phyloP scores from a whole-genome alignment of 1,284 basidiomycete species.

The Cutaneotrichosporon sp. region DNA sequence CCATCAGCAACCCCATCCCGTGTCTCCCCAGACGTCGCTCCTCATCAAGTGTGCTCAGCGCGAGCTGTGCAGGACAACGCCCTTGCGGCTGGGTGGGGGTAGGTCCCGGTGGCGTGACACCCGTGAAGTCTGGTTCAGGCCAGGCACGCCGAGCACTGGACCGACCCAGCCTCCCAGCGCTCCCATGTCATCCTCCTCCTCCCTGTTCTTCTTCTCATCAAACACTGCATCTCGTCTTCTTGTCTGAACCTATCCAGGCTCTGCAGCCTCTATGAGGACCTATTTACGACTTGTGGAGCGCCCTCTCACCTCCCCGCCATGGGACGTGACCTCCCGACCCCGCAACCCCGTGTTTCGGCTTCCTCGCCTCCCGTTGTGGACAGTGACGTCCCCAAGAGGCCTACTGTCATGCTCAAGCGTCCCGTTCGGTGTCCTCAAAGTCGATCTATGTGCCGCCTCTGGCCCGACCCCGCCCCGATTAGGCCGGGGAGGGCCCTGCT shows the following conservation, averaged over 20 bases:
- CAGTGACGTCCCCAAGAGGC: background rate
- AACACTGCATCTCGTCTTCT: background rate
- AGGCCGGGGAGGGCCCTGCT: background rate
- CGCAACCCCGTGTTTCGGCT: background rate
- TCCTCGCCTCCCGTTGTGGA: background rate
- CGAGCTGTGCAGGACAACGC: background rate
- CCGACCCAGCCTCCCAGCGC: too few species aligned
- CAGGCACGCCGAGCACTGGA: background rate
- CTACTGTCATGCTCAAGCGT: background rate
- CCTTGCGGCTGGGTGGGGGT: background rate
- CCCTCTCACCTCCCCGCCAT: background rate
- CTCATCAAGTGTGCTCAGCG: background rate
- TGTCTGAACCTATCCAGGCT: background rate
- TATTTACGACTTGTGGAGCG: background rate
- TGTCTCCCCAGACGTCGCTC: background rate
- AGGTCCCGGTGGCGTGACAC: background rate
- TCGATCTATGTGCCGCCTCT: background rate
- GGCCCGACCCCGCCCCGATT: background rate
- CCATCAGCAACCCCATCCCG: background rate
- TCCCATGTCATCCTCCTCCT: background rate
- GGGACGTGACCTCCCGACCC: background rate
- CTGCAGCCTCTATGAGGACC: background rate
- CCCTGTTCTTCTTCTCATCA: background rate
- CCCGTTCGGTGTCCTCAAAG: background rate
- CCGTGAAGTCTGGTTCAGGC: background rate